Conservation (phyloP, 106 monocot species). For the Allium cepa region DNA sequence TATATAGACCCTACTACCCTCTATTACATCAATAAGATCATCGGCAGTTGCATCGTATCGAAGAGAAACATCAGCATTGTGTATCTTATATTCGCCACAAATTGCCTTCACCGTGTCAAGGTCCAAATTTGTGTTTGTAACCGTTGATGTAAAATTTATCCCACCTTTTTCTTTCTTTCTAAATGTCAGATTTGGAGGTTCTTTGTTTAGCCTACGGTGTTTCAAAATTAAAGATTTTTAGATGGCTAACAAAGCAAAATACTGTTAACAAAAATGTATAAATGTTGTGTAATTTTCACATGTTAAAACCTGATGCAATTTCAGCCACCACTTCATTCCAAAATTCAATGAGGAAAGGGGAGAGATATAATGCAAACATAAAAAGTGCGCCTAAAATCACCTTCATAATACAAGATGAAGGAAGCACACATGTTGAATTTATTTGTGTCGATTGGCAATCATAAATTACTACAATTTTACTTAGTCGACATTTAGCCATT, state of each 20-base stretch:
- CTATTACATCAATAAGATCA: constrained; percentile 95
- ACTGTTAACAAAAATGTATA: no score
- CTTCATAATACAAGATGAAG: no score
- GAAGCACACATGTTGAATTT: no score
- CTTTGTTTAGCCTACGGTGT: constrained; percentile 77
- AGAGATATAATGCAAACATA: neutral
- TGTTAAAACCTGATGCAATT: neutral
- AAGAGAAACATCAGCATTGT: constrained; percentile 92
- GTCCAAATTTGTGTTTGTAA: constrained; percentile 81
- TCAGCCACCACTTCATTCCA: neutral
- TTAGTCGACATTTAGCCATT: no score
- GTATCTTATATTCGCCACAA: constrained; percentile 94
- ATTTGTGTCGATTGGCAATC: no score
- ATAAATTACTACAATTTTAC: no score
- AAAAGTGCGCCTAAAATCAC: no score
- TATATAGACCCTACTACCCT: constrained; percentile 90
- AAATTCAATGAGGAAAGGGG: neutral
- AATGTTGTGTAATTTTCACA: neutral
- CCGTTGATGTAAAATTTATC: constrained; percentile 92
- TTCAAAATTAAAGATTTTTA: no score
- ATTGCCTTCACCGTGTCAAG: constrained; percentile 98
- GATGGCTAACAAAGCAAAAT: no score
- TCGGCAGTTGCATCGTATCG: constrained; percentile 97
- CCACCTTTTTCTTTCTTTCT: constrained; percentile 97
- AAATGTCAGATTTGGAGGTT: constrained; percentile 92